Percentiles rank a stretch among this genome's conserved stretches.
These are phyloP conservation scores for Crotalaria pallida DNA, from an alignment of 306 rosid species.

Conservation along the genomic window DNA sequence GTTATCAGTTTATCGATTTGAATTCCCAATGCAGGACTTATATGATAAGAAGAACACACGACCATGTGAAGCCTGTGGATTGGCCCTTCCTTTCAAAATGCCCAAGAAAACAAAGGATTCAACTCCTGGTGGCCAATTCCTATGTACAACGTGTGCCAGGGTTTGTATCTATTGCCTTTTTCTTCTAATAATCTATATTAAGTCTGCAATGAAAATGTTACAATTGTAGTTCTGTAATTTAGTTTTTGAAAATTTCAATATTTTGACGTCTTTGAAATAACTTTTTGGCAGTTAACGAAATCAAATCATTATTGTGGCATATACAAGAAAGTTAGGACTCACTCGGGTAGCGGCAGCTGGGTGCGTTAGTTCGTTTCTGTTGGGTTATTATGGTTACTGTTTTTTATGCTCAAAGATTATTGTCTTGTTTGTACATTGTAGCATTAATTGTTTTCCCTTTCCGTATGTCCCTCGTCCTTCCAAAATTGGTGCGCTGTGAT, in stretches of 20 bases:
- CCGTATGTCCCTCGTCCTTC: neutral
- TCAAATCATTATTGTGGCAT: conserved; percentile 95
- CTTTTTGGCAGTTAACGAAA: conserved; percentile 62
- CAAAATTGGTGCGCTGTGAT: conserved; percentile 89
- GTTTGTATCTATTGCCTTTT: conserved; percentile 44
- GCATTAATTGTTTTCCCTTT: neutral
- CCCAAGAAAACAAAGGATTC: conserved; percentile 53
- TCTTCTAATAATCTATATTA: conserved; percentile 5
- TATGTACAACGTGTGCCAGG: conserved; percentile 88
- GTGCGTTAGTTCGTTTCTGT: conserved; percentile 48
- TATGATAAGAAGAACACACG: conserved; percentile 48
- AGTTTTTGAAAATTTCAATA: neutral
- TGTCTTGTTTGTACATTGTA: conserved; percentile 19
- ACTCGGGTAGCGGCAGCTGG: conserved; percentile 97
- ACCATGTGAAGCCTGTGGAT: conserved; percentile 84
- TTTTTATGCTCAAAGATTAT: conserved; percentile 2
- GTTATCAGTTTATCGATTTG: conserved; percentile 16
- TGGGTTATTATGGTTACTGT: neutral
- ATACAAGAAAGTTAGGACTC: conserved; percentile 90
- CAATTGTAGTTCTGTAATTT: conserved; percentile 14
- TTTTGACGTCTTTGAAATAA: conserved; percentile 18
- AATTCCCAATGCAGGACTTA: conserved; percentile 46
- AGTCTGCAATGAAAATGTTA: conserved; percentile 11
- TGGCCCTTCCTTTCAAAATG: conserved; percentile 48
- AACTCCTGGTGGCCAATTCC: conserved; percentile 48